phyloP scores from a whole-genome alignment of 2,329 filamentous ascomycete genomes.

The Scedosporium minutisporum region DNA sequence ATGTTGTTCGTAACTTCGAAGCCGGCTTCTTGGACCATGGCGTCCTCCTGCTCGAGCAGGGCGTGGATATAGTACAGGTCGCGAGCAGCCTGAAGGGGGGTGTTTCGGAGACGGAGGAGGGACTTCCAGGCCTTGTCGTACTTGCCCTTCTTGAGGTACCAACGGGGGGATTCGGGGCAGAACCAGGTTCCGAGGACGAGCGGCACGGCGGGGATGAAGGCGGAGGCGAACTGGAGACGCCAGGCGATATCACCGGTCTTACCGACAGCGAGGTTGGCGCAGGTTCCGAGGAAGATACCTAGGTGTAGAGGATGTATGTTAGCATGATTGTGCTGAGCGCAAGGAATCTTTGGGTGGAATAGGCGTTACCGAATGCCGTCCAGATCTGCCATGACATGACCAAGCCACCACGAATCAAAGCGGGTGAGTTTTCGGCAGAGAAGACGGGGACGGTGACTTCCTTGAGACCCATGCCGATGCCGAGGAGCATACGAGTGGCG shows the following conservation, averaged over 20 bases:
- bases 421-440: slow-evolving; percentile 41
- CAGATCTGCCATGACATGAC: slow-evolving; percentile 48
- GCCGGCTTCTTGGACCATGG: slow-evolving; percentile 17
- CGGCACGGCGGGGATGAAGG: slow-evolving; percentile 55
- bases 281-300: slow-evolving; percentile 57
- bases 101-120: slow-evolving; percentile 46
- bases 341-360: not conserved
- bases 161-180: slow-evolving; percentile 56
- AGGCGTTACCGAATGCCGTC: slow-evolving; percentile 34
- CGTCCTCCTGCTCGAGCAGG: slow-evolving; percentile 22
- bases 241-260: slow-evolving; percentile 46
- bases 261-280: slow-evolving; percentile 55
- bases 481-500: slow-evolving; percentile 36
- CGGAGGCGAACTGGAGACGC: slow-evolving; percentile 48
- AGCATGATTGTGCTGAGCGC: not conserved
- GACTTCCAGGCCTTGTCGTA: slow-evolving; percentile 46
- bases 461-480: slow-evolving; percentile 50
- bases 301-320: slow-evolving; percentile 9
- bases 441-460: slow-evolving; percentile 41
- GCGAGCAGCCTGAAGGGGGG: slow-evolving; percentile 48
- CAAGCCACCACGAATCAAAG: slow-evolving; percentile 41
- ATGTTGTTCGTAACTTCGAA: slow-evolving; percentile 32
- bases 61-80: slow-evolving; percentile 51
- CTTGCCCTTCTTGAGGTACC: slow-evolving; percentile 53
- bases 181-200: slow-evolving; percentile 47